Evolutionary conservation across 192 early-diverging fungal species (phyloP), one percentile per base, ranked within the genome.

Genomic region (Umbelopsis ramanniana): DNA sequence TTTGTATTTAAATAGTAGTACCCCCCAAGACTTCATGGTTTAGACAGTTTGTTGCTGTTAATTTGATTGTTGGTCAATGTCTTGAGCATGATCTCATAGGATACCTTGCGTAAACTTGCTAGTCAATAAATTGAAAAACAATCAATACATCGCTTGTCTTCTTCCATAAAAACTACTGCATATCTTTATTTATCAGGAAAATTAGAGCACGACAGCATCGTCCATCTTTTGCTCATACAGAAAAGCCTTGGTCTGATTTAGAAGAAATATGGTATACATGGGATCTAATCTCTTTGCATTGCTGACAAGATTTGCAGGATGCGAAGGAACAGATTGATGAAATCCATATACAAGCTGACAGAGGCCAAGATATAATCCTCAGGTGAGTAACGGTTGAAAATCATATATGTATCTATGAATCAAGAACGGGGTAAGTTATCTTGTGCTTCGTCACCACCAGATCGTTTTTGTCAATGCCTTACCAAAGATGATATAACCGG

Each of bases 251-350:
- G n/a, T 50, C 48, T 15, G 15, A 17, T 21, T 21, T 50, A 50
- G 15, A 17, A 50, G 19, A 50, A 0, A 50, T 50, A 6, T 17
- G 48, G 19, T 7, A 37, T 63, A 63, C 19, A 29, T 26, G 26
- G 15, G 29, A n/a, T 9, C 37, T 70, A 75, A 70, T 75, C 74
- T 46, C 67, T 40, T 26, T 75, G 68, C 66, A 68, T 75, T n/a
- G 74, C 70, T 53, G 70, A 53, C 17, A 91, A 72, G 52, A 91
- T 88, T 70, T 87, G 86, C 69, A 92, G 74, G 33, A 92, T 84
- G n/a, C 81, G 79, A 29, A 94, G 37, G 82, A 94, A 94, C 66
- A 94, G 79, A 70, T 94, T 94, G 74, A 94, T 72, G 29, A 94
- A 76, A 72, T 94, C 93, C 45, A 94, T 79, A 70, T 94, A 94